Evolutionary conservation across 768 basidiomycete species (phyloP), one percentile per base, ranked within the genome.

Genomic region (Cytidiella melzeri): DNA sequence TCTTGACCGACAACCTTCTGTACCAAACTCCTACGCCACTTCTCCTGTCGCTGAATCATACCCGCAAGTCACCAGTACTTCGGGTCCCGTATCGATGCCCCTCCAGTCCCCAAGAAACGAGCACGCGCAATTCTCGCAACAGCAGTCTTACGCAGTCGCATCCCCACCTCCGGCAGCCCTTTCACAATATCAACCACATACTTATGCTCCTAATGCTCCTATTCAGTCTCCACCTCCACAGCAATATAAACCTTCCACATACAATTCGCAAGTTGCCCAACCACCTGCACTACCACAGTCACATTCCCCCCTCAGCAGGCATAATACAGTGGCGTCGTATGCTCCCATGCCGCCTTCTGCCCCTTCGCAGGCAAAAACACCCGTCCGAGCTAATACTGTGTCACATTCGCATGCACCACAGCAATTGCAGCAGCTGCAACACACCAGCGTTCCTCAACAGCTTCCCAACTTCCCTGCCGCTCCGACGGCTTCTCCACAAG

Each of bases 401-500:
- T 60, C 39, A 49, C 61, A 60, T 50, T 41, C 55, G 27, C 45
- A 58, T 48, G 45, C 57, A 27, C 47, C 55, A 19, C 65, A 65
- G 57, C 72, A 52, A 52, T 63, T 30, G 51, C 65, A 47, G 58
- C 61, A 53, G 39, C 55, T 43, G 36, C 66, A 26, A 46, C 63
- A 60, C 41, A 53, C 54, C 7, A 43, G 53, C 19, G 61, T 55
- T n/a, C 60, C 61, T 18, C 30, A 48, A 12, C 56, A 45, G 24
- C 63, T 87, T 5, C 78, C 84, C 0, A 73, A 75, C 45, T 87
- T 88, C 65, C 87, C 87, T 1, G 69, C 69, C 24, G 85, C 69
- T 5, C 87, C 86, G 4, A 84, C 81, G 3, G 67, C 69, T 11
- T 63, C 70, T 6, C 83, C 86, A 1, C 79, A 81, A 59, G 45